phyloP scores from a whole-genome alignment of 106 monocot genomes.

The Allium sativum region DNA sequence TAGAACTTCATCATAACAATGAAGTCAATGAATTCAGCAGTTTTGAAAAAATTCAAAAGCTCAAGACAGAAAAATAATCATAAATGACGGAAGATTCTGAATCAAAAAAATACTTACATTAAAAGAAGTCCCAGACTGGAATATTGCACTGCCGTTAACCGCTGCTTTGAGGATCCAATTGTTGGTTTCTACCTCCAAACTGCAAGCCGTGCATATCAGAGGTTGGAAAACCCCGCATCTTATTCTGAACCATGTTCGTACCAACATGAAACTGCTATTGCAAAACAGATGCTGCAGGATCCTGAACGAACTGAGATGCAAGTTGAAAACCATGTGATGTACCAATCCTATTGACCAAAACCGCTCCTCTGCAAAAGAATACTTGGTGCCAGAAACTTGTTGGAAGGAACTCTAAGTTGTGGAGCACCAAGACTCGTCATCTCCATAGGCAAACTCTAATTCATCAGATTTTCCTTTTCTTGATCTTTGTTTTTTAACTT shows the following conservation, averaged over 20 bases:
- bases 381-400: slow-evolving; percentile 34
- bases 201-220: slow-evolving; percentile 53
- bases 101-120: neutral
- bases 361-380: slow-evolving; percentile 26
- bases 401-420: slow-evolving; percentile 29
- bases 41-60: too few species aligned
- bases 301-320: slow-evolving; percentile 56
- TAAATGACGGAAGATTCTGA: too few species aligned
- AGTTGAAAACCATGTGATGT: slow-evolving; percentile 37
- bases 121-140: slow-evolving; percentile 80
- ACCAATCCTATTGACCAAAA: slow-evolving; percentile 36
- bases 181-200: slow-evolving; percentile 40
- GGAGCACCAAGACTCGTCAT: slow-evolving; percentile 19
- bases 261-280: slow-evolving; percentile 38
- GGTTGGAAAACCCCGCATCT: slow-evolving; percentile 34
- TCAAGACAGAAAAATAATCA: too few species aligned
- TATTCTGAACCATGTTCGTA: slow-evolving; percentile 21
- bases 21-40: too few species aligned
- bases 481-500: slow-evolving; percentile 36
- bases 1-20: too few species aligned
- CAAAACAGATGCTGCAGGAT: slow-evolving; percentile 31
- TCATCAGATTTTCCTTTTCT: slow-evolving; percentile 52
- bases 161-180: slow-evolving; percentile 33
- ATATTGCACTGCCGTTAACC: slow-evolving; percentile 45
- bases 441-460: slow-evolving; percentile 19